Conservation (phyloP, 106 monocot genomes). For the Xerophyta viscosa region DNA sequence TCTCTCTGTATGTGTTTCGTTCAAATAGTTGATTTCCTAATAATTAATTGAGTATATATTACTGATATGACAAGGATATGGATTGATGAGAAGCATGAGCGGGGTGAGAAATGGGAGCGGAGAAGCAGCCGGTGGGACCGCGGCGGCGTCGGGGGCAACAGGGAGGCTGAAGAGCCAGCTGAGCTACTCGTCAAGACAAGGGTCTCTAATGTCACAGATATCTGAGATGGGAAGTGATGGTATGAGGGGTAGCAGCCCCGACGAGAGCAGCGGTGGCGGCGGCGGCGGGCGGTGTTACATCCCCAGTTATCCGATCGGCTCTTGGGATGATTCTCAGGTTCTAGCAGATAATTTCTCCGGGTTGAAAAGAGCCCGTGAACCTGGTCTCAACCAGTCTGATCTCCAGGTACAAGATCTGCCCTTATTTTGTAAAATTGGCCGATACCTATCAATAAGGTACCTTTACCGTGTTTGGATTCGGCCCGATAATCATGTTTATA, state of each 20-base stretch:
- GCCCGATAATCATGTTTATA: neutral
- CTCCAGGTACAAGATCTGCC: slow-evolving; percentile 44
- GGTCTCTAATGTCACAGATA: slow-evolving; percentile 70
- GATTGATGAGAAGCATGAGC: slow-evolving; percentile 27
- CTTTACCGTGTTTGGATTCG: neutral
- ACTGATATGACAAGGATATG: slow-evolving; percentile 27
- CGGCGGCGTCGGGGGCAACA: neutral
- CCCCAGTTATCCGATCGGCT: slow-evolving; percentile 34
- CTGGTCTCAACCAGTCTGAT: slow-evolving; percentile 30
- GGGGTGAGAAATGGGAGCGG: slow-evolving; percentile 22
- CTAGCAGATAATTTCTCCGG: slow-evolving; percentile 37
- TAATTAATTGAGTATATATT: neutral
- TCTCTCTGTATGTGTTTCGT: neutral
- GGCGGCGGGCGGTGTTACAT: slow-evolving; percentile 30
- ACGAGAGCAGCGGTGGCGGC: slow-evolving; percentile 16
- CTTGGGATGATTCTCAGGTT: slow-evolving; percentile 64
- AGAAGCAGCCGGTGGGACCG: slow-evolving; percentile 5
- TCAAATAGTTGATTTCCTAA: neutral
- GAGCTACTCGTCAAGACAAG: slow-evolving; percentile 71
- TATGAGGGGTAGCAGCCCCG: slow-evolving; percentile 41
- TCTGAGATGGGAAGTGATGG: slow-evolving; percentile 52
- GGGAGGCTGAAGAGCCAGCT: slow-evolving; percentile 49
- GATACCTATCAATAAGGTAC: too few species aligned
- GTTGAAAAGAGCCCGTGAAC: slow-evolving; percentile 37
- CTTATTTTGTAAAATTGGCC: too few species aligned